phyloP scores from a whole-genome alignment of 2,329 filamentous ascomycete species.

The Emericellopsis cladophorae region DNA sequence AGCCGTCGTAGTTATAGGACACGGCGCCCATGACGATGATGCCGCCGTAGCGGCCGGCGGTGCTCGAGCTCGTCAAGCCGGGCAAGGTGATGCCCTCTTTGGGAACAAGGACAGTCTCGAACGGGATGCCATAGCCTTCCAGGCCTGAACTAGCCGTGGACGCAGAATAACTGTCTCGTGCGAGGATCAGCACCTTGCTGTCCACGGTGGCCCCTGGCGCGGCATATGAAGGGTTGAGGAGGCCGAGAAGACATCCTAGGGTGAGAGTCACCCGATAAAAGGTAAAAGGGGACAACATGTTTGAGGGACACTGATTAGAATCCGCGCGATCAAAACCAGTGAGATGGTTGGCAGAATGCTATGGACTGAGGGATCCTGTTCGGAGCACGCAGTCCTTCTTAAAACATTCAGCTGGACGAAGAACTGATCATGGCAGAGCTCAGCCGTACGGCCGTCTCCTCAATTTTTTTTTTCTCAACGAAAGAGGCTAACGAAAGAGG shows the following conservation, averaged over 20 bases:
- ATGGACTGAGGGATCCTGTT: neutral
- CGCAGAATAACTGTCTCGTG: conserved; percentile 34
- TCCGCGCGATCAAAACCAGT: neutral
- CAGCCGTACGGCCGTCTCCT: too few relatives aligned
- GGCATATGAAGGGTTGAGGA: conserved; percentile 1
- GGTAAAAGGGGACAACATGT: conserved; percentile 1
- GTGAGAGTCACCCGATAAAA: conserved; percentile 3
- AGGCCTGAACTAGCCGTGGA: conserved; percentile 37
- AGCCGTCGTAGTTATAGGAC: conserved; percentile 35
- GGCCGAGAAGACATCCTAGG: neutral
- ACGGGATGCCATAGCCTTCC: conserved; percentile 49
- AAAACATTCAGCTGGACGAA: too few relatives aligned
- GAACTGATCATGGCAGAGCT: too few relatives aligned
- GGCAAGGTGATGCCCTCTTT: conserved; percentile 37
- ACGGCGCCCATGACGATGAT: conserved; percentile 43
- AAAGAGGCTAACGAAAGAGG: too few relatives aligned
- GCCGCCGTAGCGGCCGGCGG: conserved; percentile 43
- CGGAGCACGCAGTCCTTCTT: too few relatives aligned
- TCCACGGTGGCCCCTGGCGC: conserved; percentile 10
- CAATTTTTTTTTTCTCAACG: too few relatives aligned
- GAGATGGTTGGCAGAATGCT: neutral
- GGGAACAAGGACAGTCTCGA: conserved; percentile 40
- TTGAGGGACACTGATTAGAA: neutral
- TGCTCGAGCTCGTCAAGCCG: conserved; percentile 30
- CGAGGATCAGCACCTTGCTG: conserved; percentile 43